Evolutionary conservation across 129 eudicot genomes (phyloP), one percentile per base, ranked within the genome.

Genomic region (Lactuca sativa): DNA sequence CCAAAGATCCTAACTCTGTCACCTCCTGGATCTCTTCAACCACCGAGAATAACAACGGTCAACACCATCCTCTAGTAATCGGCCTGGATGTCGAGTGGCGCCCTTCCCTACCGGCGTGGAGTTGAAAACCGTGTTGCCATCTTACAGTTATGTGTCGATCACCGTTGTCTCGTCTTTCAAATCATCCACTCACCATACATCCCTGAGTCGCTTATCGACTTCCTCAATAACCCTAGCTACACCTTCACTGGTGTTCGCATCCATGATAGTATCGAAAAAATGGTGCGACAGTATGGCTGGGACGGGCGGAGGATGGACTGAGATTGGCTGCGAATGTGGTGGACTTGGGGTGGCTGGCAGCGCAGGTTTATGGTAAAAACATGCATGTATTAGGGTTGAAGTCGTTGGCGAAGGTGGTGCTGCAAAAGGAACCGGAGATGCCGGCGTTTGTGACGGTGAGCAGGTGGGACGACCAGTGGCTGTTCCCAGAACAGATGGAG

Each of bases 21-120:
- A 63, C 69, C 36, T 4, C 51, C n/a, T 41, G 69, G 55, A 41
- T 63, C 55, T 34, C 21, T 3, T 53, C 41, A 18, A 63, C 37
- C 37, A 25, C 30, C 30, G 36, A 18, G 21, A 16, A 16, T 15
- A 10, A 12, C 53, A 17, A 63, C 68, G 7, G 5, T 36, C 14
- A 5, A 17, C 54, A n/a, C 30, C 30, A 25, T 25, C 30, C 30
- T 41, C 52, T 47, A 21, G 17, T 43, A 16, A 30, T 77, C 49
- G 81, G 81, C 15, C 70, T 69, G 31, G 76, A 77, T 67, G 53
- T 62, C 6, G 81, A 69, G 55, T 77, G 75, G 66, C 40, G 59
- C 32, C 57, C 76, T 15, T 32, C 3, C 3, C 11, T 38, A 74
- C 71, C 63, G 32, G 3, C 30, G 30, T 25, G 30, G 30, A 25